These are phyloP conservation scores for Penicillium parvum DNA, from an alignment of 495 filamentous ascomycete species.

Conservation along the genomic window DNA sequence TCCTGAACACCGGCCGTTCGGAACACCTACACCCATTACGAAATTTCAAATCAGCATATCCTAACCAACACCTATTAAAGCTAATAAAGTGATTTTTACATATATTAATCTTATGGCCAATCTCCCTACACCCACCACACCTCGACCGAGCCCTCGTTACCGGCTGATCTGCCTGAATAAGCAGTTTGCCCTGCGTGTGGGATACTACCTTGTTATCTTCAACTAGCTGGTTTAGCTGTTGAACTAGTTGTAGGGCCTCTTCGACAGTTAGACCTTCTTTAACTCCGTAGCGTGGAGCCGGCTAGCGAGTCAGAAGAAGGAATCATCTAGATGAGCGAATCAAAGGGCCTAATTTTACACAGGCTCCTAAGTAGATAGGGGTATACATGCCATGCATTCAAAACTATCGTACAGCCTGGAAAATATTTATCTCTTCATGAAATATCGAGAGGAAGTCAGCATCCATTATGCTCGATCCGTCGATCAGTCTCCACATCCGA, in stretches of 20 bases:
- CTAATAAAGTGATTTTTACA: too few relatives aligned
- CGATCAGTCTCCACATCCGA: constrained; percentile 2
- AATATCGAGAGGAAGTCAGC: background rate
- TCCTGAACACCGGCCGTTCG: too few relatives aligned
- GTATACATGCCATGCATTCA: background rate
- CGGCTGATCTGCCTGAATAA: background rate
- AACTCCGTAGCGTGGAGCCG: too few relatives aligned
- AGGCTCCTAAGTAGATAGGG: too few relatives aligned
- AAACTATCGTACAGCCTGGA: background rate
- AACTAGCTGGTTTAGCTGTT: background rate
- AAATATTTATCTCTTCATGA: background rate
- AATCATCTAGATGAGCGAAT: too few relatives aligned
- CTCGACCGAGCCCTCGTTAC: background rate
- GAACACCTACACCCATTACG: too few relatives aligned
- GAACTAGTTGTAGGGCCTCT: constrained; percentile 5
- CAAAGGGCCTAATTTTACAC: too few relatives aligned
- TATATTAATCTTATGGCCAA: background rate
- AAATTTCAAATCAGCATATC: too few relatives aligned
- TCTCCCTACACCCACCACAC: background rate
- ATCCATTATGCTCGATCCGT: too few relatives aligned
- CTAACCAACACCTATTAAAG: too few relatives aligned
- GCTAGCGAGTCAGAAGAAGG: too few relatives aligned
- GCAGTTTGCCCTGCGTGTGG: background rate
- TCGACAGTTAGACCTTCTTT: constrained; percentile 2
- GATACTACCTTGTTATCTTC: background rate